Conservation (phyloP, 2,329 filamentous ascomycete species). For the Periglandula ipomoeae region DNA sequence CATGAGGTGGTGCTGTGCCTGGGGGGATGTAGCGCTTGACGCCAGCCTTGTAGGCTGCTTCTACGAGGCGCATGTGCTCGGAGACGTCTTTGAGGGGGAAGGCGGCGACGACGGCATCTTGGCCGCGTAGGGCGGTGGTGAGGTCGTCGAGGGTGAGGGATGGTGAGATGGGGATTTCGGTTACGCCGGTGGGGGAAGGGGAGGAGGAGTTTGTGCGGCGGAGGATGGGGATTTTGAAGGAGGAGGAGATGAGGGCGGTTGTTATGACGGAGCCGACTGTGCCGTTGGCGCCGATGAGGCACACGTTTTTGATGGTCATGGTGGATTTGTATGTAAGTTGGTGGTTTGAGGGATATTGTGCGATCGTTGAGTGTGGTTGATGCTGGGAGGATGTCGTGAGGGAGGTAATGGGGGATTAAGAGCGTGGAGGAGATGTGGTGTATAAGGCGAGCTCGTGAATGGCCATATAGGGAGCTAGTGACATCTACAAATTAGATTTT, state of each 20-base stretch:
- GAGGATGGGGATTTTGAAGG: slow-evolving; percentile 45
- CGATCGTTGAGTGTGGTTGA: no score
- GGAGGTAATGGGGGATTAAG: no score
- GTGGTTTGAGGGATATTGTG: no score
- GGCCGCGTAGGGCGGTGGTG: slow-evolving; percentile 37
- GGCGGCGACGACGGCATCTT: slow-evolving; percentile 45
- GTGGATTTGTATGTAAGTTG: no score
- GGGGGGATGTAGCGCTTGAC: slow-evolving; percentile 49
- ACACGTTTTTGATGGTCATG: slow-evolving; percentile 20
- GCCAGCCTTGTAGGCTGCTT: slow-evolving; percentile 49
- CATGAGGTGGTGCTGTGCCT: slow-evolving; percentile 22
- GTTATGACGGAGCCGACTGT: slow-evolving; percentile 30
- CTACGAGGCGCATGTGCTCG: slow-evolving; percentile 37
- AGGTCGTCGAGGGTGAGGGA: slow-evolving; percentile 27
- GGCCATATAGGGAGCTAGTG: no score
- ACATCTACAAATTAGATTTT: no score
- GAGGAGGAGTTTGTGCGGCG: slow-evolving; percentile 33
- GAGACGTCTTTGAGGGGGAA: slow-evolving; percentile 34
- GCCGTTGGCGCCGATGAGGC: slow-evolving; percentile 27
- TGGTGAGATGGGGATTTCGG: slow-evolving; percentile 18
- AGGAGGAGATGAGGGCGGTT: slow-evolving; percentile 24
- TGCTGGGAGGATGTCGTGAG: no score
- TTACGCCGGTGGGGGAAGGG: slow-evolving; percentile 12
- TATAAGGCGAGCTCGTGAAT: no score
- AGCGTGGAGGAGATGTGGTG: no score